Percentiles rank a stretch among this genome's conserved stretches.
Evolutionary conservation across 2,329 filamentous ascomycete genomes (phyloP).

Genomic region (Chrysoporthe austroafricana): DNA sequence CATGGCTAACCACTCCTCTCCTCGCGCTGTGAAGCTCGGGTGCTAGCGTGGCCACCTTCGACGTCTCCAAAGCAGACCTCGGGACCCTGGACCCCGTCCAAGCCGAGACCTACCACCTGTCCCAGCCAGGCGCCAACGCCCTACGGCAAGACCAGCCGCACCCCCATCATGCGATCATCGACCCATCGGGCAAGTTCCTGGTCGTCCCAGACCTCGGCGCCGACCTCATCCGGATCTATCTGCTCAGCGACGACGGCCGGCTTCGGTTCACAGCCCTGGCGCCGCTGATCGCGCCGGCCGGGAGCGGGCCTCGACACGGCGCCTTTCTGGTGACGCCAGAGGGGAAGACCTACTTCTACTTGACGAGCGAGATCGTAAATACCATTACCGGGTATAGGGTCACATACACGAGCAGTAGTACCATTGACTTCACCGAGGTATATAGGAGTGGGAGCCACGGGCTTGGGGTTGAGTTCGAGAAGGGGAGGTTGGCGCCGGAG

Average conservation of each 20-base stretch:
- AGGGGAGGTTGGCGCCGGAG: background rate
- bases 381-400: conserved; percentile 61
- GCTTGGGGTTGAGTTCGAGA: conserved; percentile 42
- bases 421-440: conserved; percentile 50
- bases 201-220: conserved; percentile 69
- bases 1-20: background rate
- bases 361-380: conserved; percentile 65
- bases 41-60: conserved; percentile 50
- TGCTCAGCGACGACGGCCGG: conserved; percentile 50
- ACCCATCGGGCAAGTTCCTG: conserved; percentile 67
- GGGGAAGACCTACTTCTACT: conserved; percentile 58
- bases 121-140: conserved; percentile 42
- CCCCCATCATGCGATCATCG: conserved; percentile 67
- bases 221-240: conserved; percentile 63
- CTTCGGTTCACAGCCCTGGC: conserved; percentile 45
- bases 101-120: conserved; percentile 45
- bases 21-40: conserved; percentile 37
- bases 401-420: conserved; percentile 48
- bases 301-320: conserved; percentile 68
- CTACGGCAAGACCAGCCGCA: conserved; percentile 61
- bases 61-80: conserved; percentile 42
- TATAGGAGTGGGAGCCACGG: conserved; percentile 55
- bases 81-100: conserved; percentile 42
- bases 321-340: conserved; percentile 54
- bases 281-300: conserved; percentile 50